Conservation (phyloP, 2,329 filamentous ascomycete species). For the Aureobasidium mangrovei region DNA sequence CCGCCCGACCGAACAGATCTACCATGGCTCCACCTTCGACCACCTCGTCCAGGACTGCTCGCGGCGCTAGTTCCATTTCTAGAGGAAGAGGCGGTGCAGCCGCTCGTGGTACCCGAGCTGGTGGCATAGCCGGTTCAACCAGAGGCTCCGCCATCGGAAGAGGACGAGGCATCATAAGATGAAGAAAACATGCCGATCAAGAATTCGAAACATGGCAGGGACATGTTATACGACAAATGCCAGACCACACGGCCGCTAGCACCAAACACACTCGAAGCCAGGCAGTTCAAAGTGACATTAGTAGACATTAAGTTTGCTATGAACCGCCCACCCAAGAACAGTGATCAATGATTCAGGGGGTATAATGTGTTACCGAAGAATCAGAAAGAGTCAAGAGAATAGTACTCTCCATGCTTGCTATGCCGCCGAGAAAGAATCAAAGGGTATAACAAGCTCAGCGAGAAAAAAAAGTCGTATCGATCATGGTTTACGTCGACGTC, state of each 20-base stretch:
- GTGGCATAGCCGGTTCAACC: conserved; percentile 19
- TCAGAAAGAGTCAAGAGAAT: background rate
- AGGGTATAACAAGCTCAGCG: background rate
- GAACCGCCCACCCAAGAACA: background rate
- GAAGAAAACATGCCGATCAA: background rate
- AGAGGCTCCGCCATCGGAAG: conserved; percentile 25
- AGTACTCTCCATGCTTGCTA: background rate
- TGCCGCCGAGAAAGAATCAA: background rate
- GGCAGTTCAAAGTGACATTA: background rate
- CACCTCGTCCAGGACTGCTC: conserved; percentile 15
- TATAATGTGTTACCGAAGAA: too few species aligned
- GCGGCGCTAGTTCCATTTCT: conserved; percentile 28
- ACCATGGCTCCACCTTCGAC: conserved; percentile 26
- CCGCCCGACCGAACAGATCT: conserved; percentile 29
- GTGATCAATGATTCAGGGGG: too few species aligned
- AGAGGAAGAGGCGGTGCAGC: conserved; percentile 16
- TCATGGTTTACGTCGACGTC: background rate
- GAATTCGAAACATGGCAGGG: too few species aligned
- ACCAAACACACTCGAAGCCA: background rate
- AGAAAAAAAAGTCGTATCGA: background rate
- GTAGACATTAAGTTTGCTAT: conserved; percentile 6
- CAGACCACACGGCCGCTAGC: too few species aligned
- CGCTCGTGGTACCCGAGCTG: conserved; percentile 18
- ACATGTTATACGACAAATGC: background rate
- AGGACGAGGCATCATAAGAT: conserved; percentile 20